Conservation (phyloP, 1,284 basidiomycete species). For the Ceratobasidium papillatum region DNA sequence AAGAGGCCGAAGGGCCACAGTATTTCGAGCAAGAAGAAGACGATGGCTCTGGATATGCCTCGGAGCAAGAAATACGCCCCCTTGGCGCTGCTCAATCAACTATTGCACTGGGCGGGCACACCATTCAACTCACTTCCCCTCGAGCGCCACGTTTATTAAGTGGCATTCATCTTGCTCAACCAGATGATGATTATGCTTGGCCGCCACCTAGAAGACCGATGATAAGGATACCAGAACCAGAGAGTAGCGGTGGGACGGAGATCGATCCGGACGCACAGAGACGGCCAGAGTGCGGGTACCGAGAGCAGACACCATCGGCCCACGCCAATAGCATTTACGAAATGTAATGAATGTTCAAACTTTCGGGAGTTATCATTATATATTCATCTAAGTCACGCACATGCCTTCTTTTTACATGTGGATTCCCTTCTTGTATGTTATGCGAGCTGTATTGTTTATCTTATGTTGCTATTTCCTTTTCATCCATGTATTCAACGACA, state of each 20-base stretch:
- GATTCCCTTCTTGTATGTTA: neutral
- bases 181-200: constrained; percentile 15
- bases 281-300: constrained; percentile 17
- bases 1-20: neutral
- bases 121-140: constrained; percentile 3
- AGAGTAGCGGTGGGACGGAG: constrained; percentile 15
- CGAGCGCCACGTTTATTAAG: constrained; percentile 3
- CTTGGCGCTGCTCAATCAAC: constrained; percentile 9
- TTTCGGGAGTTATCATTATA: constrained; percentile 9
- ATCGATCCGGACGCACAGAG: constrained; percentile 31
- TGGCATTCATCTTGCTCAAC: constrained; percentile 10
- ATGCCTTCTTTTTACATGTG: constrained; percentile 7
- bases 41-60: neutral
- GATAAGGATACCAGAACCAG: neutral
- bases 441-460: neutral
- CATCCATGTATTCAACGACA: neutral
- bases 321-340: constrained; percentile 32
- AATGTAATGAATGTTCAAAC: constrained; percentile 1
- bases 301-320: neutral
- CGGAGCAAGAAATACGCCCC: neutral
- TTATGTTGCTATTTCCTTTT: neutral
- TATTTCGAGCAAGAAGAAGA: neutral
- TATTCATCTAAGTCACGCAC: neutral
- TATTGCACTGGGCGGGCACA: constrained; percentile 18
- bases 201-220: constrained; percentile 12